A percentile compares a stretch with the other conserved stretches of the same genome.
Conservation (phyloP, 179 eudicot species). For the Carnegiea gigantea region DNA sequence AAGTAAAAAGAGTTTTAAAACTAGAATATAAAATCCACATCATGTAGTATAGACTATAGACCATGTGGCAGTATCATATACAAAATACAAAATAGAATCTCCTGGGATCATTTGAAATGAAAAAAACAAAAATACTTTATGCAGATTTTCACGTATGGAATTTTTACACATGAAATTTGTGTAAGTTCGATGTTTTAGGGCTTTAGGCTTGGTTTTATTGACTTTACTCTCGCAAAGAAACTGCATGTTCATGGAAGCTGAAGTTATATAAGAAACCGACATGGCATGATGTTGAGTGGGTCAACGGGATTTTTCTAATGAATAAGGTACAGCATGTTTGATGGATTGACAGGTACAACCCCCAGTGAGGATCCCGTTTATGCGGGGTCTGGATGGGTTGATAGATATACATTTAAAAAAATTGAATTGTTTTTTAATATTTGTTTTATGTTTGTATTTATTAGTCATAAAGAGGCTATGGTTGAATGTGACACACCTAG, state of each 20-base stretch:
- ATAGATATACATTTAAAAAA: too few relatives aligned
- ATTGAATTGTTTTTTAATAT: too few relatives aligned
- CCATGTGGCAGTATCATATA: not conserved
- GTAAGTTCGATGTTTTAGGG: too few relatives aligned
- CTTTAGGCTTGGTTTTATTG: not conserved
- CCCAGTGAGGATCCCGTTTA: conserved; percentile 29
- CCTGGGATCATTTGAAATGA: not conserved
- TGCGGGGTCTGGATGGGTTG: conserved; percentile 41
- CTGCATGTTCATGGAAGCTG: not conserved
- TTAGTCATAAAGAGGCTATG: not conserved
- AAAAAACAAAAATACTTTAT: too few relatives aligned
- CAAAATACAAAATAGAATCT: not conserved
- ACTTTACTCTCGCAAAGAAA: not conserved
- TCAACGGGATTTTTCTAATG: too few relatives aligned
- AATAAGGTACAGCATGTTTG: not conserved
- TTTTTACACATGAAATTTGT: too few relatives aligned
- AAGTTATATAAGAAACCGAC: not conserved
- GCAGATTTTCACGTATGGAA: not conserved
- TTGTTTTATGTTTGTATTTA: too few relatives aligned
- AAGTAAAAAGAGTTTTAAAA: too few relatives aligned
- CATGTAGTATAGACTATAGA: not conserved
- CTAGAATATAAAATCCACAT: too few relatives aligned
- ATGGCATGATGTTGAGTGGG: not conserved
- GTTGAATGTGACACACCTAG: not conserved
- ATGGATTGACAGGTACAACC: not conserved